Evolutionary conservation across 768 basidiomycete species (phyloP).

Genomic region (Macrolepiota fuliginosa): DNA sequence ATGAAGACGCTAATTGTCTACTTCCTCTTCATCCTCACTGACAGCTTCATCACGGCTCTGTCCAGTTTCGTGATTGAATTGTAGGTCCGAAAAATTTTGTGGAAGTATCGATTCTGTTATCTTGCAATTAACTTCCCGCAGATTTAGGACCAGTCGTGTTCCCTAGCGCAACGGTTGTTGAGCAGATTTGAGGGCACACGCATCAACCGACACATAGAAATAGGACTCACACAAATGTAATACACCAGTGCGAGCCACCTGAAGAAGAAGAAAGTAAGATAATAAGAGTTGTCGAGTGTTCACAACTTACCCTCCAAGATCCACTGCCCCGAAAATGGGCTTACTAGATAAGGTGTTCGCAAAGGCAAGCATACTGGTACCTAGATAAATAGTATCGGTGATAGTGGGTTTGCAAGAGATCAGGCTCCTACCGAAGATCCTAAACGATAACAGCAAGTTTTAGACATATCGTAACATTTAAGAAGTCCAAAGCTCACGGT

Average conservation of each 20-base stretch:
- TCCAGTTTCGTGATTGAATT: not conserved
- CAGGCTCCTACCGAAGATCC: not conserved
- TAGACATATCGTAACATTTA: not conserved
- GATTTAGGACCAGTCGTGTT: not conserved
- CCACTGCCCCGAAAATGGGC: not conserved
- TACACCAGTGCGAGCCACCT: not conserved
- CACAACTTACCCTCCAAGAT: not conserved
- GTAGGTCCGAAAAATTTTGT: not conserved
- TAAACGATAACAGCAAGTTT: not conserved
- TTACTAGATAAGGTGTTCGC: no score
- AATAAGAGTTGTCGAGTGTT: not conserved
- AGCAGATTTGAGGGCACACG: no score
- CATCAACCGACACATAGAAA: no score
- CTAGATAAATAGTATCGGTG: no score
- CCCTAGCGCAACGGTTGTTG: not conserved
- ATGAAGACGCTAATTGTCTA: no score
- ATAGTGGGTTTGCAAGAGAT: no score
- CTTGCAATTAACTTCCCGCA: not conserved
- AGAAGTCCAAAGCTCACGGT: not conserved
- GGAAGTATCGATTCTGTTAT: not conserved
- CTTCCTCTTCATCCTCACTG: no score
- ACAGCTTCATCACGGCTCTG: not conserved
- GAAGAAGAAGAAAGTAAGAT: not conserved
- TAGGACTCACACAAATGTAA: not conserved
- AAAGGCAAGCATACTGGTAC: no score